Evolutionary conservation across 305 asterid genomes (phyloP), one percentile per base, ranked within the genome.

Genomic region (Fraxinus velutina): DNA sequence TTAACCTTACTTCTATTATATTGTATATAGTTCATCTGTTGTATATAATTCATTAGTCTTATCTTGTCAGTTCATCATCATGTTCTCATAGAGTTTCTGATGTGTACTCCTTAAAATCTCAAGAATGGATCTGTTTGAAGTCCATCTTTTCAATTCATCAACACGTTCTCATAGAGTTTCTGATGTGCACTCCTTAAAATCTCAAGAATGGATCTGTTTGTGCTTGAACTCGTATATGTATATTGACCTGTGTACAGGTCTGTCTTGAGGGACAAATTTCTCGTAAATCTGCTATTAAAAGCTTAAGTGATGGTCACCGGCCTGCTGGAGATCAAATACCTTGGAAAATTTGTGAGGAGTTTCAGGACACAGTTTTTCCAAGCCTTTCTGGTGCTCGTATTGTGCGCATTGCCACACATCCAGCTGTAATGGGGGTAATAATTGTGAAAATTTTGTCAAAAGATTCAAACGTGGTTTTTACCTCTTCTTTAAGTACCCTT

Each of bases 331-430:
- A 95, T 86, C 97, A 92, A 83, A 92, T 95, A 86, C 97, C 99
- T 29, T 95, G 98, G 99, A 95, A 94, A 85, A 91, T 95, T 78
- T 92, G 93, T 42, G 90, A 90, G 79, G 96, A 92, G 87, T 94
- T 93, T 78, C 84, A 82, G 55, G 93, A 94, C 84, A 84, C 94
- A 12, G 92, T 76, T 77, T 92, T 93, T 77, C 97, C 97, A 6
- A 91, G 90, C 85, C 94, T 92, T 84, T 92, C 99, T 83, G 97
- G 99, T 81, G 98, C 97, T 85, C 98, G 98, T 33, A 89, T 95
- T 82, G 98, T 93, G 47, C 97, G 97, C 82, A 92, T 95, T 88
- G 98, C 98, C 83, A 93, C 99, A 75, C 99, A 95, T 87, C 99
- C 98, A 71, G 91, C 86, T 89, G 97, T 97, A 84, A 94, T 91